Evolutionary conservation across 352 stramenopile species (phyloP).

Genomic region (Thraustotheca clavata): DNA sequence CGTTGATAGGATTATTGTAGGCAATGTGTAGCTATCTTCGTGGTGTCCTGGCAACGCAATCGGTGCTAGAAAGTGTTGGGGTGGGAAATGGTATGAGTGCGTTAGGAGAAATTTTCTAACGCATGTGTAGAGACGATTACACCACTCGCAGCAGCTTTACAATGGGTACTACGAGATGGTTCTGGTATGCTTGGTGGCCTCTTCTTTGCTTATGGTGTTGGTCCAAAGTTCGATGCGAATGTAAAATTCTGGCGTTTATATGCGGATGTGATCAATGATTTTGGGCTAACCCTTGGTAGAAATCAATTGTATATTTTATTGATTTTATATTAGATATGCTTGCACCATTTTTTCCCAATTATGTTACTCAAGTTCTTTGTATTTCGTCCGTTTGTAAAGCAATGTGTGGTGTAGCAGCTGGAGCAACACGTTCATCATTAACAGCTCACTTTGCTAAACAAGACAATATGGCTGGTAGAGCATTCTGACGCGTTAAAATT

Average conservation of each 20-base stretch:
- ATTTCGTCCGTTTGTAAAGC: slow-evolving; percentile 90
- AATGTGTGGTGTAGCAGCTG: slow-evolving; percentile 92
- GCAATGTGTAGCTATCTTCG: slow-evolving; percentile 93
- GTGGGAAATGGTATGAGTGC: slow-evolving; percentile 66
- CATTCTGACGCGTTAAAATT: neutral
- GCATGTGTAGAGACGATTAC: slow-evolving; percentile 43
- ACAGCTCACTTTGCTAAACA: slow-evolving; percentile 84
- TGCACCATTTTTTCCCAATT: slow-evolving; percentile 51
- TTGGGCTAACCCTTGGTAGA: slow-evolving; percentile 80
- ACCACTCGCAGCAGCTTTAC: slow-evolving; percentile 56
- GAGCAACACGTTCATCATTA: slow-evolving; percentile 89
- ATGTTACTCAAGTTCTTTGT: slow-evolving; percentile 65
- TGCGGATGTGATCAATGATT: slow-evolving; percentile 95
- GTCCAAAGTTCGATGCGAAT: slow-evolving; percentile 88
- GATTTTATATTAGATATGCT: slow-evolving; percentile 42
- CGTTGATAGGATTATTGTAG: neutral
- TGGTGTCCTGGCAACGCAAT: slow-evolving; percentile 88
- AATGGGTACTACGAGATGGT: slow-evolving; percentile 69
- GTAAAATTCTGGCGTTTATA: slow-evolving; percentile 96
- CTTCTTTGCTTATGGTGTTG: slow-evolving; percentile 89
- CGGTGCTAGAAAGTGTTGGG: slow-evolving; percentile 88
- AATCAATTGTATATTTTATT: neutral
- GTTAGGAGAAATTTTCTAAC: neutral
- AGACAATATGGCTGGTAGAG: slow-evolving; percentile 57
- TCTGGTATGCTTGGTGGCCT: slow-evolving; percentile 87